Evolutionary conservation across 208 protist genomes (phyloP), one percentile per base, ranked within the genome.

Genomic region (Trypanosoma congolense): DNA sequence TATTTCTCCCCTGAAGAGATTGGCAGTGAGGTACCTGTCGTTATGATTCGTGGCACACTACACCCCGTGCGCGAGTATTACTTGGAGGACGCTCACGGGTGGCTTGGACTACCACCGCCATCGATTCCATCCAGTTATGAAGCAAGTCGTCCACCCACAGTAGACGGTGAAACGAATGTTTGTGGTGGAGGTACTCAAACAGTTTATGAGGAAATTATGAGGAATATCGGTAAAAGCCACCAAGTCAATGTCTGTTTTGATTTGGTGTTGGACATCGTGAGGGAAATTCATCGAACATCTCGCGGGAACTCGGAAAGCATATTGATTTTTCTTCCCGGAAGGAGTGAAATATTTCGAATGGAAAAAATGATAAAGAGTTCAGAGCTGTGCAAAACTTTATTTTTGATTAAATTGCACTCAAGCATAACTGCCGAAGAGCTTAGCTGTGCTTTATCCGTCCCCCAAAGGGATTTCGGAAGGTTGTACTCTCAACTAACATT

Each of bases 401-500:
- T 72, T 18, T 65, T 96, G 31, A 47, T 96, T 31, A 76, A 89
- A 66, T 83, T 97, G 38, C 93, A 97, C 64, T 87, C 90, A 1
- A 84, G 64, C n/a, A 67, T 98, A n/a, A 84, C 87, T 6, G 75
- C 75, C 22, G 73, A 88, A 30, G 77, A 92, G 28, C 96, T 96
- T 72, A 75, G 84, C 58, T 79, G 87, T 33, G 93, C 97, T 98
- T 98, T 72, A 62, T 77, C 1, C 77, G 75, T 22, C 69, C 93
- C 12, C 89, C 90, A 24, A 55, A 62, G 44, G 53, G 77, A 21
- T 82, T 69, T 49, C 68, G 90, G 26, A 97, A 98, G 70, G 75
- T 98, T 9, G 87, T 98, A 21, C 75, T 98, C 29, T 84, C 95
- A 31, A 98, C 96, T 18, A 98, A 97, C 55, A 98, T 98, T 51